A percentile compares a stretch with the other conserved stretches of the same genome.
These are phyloP conservation scores for Linnemannia zychae DNA, from an alignment of 192 early-diverging fungal genomes.

Conservation along the genomic window DNA sequence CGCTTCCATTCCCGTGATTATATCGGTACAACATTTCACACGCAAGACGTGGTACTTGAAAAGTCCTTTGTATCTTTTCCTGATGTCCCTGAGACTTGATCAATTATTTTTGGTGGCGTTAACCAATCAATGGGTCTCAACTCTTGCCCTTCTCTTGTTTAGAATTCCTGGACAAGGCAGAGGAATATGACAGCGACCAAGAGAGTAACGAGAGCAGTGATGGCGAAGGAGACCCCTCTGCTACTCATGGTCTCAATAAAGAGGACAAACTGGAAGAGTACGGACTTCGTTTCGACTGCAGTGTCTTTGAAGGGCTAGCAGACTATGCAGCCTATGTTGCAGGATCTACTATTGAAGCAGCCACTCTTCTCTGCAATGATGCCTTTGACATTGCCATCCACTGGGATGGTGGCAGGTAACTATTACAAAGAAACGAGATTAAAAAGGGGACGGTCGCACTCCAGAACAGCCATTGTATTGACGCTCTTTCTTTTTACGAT, in stretches of 20 bases:
- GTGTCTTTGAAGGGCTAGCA: slow-evolving; percentile 51
- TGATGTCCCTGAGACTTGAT: background rate
- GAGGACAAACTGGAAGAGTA: slow-evolving; percentile 51
- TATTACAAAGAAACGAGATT: background rate
- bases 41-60: too few relatives aligned
- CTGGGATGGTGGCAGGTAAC: slow-evolving; percentile 93
- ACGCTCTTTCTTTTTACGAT: background rate
- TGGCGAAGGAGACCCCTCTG: background rate
- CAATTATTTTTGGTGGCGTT: slow-evolving; percentile 4
- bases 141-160: background rate
- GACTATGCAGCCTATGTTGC: slow-evolving; percentile 49
- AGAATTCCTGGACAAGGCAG: slow-evolving; percentile 30
- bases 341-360: slow-evolving; percentile 53
- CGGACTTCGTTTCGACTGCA: slow-evolving; percentile 53
- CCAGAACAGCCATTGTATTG: too few relatives aligned
- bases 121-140: background rate
- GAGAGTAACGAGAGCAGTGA: background rate
- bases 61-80: background rate
- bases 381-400: slow-evolving; percentile 70
- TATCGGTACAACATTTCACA: too few relatives aligned
- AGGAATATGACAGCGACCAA: background rate
- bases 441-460: background rate
- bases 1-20: slow-evolving; percentile 52
- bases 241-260: background rate
- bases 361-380: slow-evolving; percentile 43